Evolutionary conservation across 2,329 filamentous ascomycete species (phyloP), one percentile per base, ranked within the genome.

Genomic region (Phaeoacremonium minimum): DNA sequence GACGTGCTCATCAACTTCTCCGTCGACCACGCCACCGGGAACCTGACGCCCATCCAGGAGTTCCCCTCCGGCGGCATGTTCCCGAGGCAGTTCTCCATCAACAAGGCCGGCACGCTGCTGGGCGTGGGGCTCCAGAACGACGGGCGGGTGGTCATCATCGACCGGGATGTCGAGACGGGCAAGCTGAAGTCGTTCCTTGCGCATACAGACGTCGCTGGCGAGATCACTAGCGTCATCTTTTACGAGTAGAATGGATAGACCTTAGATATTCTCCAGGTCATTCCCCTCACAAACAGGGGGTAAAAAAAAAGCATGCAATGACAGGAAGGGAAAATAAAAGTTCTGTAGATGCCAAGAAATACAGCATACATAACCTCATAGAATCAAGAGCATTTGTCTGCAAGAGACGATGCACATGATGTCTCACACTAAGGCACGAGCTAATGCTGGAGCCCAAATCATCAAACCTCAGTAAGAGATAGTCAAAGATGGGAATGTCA

Each of bases 61-160:
- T 71, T 71, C n/a, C 68, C 83, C 0, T 73, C 79, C 1, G 81
- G 82, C 33, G 86, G 86, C 3, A 56, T 62, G 7, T 73, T 70
- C 37, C 85, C 86, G 1, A 71, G 85, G 15, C 81, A 84, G 28
- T 84, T 87, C 55, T 73, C 71, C 34, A 60, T 87, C 38, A 88
- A 83, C 56, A 69, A 68, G 43, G 73, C 70, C 9, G 85, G 84
- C 2, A 69, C 70, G 37, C 59, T 83, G 40, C 61, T 87, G 4
- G 84, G 80, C 2, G 75, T 87, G 18, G 83, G 73, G 1, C 67
- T 85, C 45, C 82, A 88, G 58, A 59, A 60, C 13, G 77, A 77
- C 34, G 64, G 69, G 19, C 75, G 71, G 18, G 75, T 87, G 2
- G 75, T 73, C 6, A 58, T 90, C 33, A 73, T 85, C 32, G 55